Evolutionary conservation across 2,329 filamentous ascomycete genomes (phyloP).

Genomic region (Trichoderma semiorbis): DNA sequence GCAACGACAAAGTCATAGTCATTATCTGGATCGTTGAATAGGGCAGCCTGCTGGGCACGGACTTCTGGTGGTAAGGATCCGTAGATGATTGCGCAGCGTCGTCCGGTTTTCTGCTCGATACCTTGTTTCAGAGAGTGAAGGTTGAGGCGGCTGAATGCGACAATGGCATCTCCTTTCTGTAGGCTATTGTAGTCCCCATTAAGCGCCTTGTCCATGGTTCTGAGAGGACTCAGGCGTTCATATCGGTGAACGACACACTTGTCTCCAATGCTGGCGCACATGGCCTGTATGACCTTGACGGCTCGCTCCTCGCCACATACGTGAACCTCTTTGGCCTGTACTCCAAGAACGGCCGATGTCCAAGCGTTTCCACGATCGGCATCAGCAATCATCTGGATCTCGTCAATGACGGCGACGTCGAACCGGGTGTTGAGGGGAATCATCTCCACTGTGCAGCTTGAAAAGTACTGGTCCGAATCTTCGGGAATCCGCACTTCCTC

Average conservation of each 20-base stretch:
- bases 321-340: constrained; percentile 85
- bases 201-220: constrained; percentile 62
- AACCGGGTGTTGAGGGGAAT: constrained; percentile 52
- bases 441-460: constrained; percentile 95
- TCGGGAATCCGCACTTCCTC: constrained; percentile 77
- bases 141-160: constrained; percentile 77
- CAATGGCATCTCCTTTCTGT: constrained; percentile 84
- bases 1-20: constrained; percentile 94
- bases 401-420: constrained; percentile 94
- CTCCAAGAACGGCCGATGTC: constrained; percentile 84
- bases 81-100: constrained; percentile 88
- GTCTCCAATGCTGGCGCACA: constrained; percentile 79
- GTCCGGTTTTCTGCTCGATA: constrained; percentile 73
- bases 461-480: constrained; percentile 56
- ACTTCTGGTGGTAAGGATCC: constrained; percentile 90
- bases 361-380: constrained; percentile 83
- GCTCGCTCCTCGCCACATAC: constrained; percentile 86
- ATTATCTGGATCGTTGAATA: constrained; percentile 94
- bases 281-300: constrained; percentile 70
- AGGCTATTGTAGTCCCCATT: constrained; percentile 62
- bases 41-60: constrained; percentile 79
- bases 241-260: constrained; percentile 79
- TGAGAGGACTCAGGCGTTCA: constrained; percentile 73
- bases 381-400: constrained; percentile 96
- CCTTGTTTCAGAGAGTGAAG: constrained; percentile 76